Conservation (phyloP, 768 basidiomycete genomes). For the Hygrocybe punicea region DNA sequence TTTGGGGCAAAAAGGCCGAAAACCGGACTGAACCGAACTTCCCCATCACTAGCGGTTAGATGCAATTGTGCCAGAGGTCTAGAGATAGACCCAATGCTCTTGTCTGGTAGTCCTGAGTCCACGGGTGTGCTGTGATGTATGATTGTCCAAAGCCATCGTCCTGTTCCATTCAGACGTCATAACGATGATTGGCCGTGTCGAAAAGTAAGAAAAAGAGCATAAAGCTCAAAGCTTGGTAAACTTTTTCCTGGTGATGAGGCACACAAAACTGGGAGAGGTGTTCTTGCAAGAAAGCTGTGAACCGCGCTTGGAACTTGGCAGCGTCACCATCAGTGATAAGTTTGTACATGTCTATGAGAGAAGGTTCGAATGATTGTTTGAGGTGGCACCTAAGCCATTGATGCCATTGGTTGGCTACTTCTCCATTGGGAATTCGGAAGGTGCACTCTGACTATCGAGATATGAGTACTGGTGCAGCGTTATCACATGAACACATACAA, state of each 20-base stretch:
- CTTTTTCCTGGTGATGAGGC: constrained; percentile 1
- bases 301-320: neutral
- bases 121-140: constrained; percentile 4
- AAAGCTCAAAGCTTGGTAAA: constrained; percentile 3
- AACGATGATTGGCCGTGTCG: neutral
- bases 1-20: too few species aligned
- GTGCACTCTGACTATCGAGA: constrained; percentile 11
- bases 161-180: constrained; percentile 3
- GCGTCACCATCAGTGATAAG: neutral
- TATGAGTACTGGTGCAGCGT: constrained; percentile 6
- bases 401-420: constrained; percentile 11
- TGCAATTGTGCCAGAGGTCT: too few species aligned
- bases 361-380: neutral
- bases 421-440: constrained; percentile 13
- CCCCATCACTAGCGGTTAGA: too few species aligned
- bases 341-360: neutral
- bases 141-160: neutral
- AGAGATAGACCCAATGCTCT: too few species aligned
- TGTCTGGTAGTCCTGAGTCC: too few species aligned
- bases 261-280: constrained; percentile 3
- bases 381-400: constrained; percentile 7
- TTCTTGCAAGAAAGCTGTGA: constrained; percentile 2
- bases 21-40: too few species aligned
- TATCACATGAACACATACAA: constrained; percentile 7
- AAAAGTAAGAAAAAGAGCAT: constrained; percentile 3